Percentiles rank a stretch among this genome's conserved stretches.
Evolutionary conservation across 1,139 yeast species (phyloP).

Genomic region (Sugiyamaella pinicola): DNA sequence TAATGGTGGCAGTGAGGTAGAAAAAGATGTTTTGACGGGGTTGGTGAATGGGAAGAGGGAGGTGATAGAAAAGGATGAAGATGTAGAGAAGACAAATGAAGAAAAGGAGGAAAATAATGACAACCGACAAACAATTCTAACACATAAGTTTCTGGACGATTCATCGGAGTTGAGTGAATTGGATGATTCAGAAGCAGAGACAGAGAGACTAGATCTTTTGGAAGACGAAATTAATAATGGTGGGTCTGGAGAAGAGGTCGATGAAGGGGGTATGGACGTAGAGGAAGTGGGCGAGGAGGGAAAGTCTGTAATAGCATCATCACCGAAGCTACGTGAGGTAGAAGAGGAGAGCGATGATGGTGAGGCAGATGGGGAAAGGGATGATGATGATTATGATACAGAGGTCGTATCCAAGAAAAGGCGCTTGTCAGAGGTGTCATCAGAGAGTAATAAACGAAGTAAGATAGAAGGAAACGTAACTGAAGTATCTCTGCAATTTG

Average conservation of each 20-base stretch:
- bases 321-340: conserved; percentile 6
- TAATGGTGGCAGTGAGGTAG: neutral
- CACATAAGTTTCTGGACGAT: conserved; percentile 29
- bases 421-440: neutral
- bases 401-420: conserved; percentile 3
- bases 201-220: conserved; percentile 58
- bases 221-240: conserved; percentile 29
- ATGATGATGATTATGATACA: conserved; percentile 5
- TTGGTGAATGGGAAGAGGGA: neutral
- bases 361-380: conserved; percentile 4
- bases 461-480: neutral
- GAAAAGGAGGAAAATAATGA: conserved; percentile 2
- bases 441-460: conserved; percentile 3
- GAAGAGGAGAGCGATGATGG: conserved; percentile 13
- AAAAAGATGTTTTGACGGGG: no score
- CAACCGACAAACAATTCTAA: conserved; percentile 2
- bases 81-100: neutral
- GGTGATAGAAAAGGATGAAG: neutral
- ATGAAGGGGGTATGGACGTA: conserved; percentile 18
- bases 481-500: no score
- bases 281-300: conserved; percentile 24
- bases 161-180: conserved; percentile 62
- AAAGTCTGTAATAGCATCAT: conserved; percentile 6
- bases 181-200: conserved; percentile 74
- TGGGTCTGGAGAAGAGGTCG: conserved; percentile 25